These are phyloP conservation scores for Secale cereale DNA, from an alignment of 176 grass and related monocot genomes.

Conservation along the genomic window DNA sequence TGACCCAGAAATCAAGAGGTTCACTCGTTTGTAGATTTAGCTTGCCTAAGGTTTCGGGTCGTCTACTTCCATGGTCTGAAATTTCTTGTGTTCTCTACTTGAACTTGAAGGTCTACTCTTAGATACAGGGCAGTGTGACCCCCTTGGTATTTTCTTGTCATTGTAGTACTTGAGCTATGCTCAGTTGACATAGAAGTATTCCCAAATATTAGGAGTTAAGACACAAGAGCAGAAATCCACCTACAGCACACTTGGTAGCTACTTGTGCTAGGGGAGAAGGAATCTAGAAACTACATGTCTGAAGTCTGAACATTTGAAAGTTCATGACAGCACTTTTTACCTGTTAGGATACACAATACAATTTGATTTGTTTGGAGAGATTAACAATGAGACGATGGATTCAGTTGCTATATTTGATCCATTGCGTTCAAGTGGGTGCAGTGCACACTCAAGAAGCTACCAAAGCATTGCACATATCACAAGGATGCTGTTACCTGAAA, in stretches of 20 bases:
- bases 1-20: background rate
- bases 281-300: background rate
- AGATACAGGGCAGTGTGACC: background rate
- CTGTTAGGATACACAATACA: background rate
- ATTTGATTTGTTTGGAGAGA: background rate
- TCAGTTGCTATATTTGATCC: background rate
- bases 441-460: background rate
- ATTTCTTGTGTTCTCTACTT: background rate
- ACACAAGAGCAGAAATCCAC: background rate
- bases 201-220: background rate
- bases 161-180: background rate
- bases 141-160: background rate
- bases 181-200: background rate
- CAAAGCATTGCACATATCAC: background rate
- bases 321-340: background rate
- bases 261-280: slow-evolving; percentile 4
- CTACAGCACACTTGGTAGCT: background rate
- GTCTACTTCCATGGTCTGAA: background rate
- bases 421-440: background rate
- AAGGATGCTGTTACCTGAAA: background rate
- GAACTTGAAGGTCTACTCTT: background rate
- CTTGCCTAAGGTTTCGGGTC: background rate
- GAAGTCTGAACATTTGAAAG: background rate
- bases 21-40: background rate
- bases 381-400: background rate